Conservation (phyloP, 225 moss, liverwort and hornwort genomes). For the Takakia lepidozioides region DNA sequence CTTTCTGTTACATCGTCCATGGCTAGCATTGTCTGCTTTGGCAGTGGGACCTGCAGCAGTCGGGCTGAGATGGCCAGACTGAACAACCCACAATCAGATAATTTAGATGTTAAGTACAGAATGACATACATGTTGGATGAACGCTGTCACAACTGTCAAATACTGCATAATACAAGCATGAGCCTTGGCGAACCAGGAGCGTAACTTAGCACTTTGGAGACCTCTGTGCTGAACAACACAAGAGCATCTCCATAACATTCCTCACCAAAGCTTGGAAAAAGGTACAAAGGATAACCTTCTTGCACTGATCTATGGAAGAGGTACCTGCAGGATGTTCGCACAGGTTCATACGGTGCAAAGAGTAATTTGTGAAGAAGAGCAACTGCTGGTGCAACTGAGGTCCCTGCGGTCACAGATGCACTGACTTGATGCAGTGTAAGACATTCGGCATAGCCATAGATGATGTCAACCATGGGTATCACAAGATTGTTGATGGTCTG, state of each 20-base stretch:
- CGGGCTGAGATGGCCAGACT: constrained; percentile 98
- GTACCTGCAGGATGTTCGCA: constrained; percentile 98
- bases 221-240: no score
- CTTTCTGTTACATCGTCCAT: constrained; percentile 92
- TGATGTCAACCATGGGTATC: constrained; percentile 94
- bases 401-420: constrained; percentile 47
- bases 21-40: constrained; percentile 98
- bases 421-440: constrained; percentile 63
- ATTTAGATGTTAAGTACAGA: not conserved
- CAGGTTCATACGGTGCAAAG: constrained; percentile 96
- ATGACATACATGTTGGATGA: no score
- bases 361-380: constrained; percentile 77
- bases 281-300: no score
- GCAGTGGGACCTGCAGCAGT: constrained; percentile 93
- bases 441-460: constrained; percentile 96
- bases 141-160: no score
- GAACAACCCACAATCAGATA: constrained; percentile 5
- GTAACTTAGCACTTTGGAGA: no score
- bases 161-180: no score
- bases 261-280: not conserved
- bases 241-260: no score
- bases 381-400: constrained; percentile 83
- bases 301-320: not conserved
- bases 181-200: no score
- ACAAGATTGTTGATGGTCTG: constrained; percentile 95